A percentile compares a stretch with the other conserved stretches of the same genome.
These are phyloP conservation scores for Talaromyces sp. DNA, from an alignment of 2,329 filamentous ascomycete species.

Conservation along the genomic window DNA sequence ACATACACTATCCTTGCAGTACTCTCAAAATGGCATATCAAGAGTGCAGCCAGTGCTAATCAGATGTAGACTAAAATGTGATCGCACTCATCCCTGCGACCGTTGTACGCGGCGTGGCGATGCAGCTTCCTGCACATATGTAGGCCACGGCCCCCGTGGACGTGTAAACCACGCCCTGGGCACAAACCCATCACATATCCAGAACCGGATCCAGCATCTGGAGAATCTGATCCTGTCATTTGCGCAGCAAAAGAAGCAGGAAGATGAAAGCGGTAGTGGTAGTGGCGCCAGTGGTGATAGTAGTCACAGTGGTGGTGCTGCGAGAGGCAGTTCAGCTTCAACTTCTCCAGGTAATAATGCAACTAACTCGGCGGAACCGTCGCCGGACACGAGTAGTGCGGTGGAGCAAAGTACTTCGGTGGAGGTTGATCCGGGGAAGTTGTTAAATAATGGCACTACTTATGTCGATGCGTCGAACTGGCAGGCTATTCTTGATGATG, in stretches of 20 bases:
- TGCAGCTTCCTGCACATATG: conserved; percentile 31
- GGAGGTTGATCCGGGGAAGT: conserved; percentile 28
- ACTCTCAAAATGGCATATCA: neutral
- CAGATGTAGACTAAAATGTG: conserved; percentile 33
- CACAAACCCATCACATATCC: conserved; percentile 31
- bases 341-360: neutral
- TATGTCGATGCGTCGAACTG: conserved; percentile 39
- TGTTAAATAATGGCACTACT: conserved; percentile 31
- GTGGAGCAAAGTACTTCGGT: neutral
- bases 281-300: neutral
- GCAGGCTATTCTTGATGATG: conserved; percentile 37
- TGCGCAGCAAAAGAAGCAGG: conserved; percentile 28
- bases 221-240: conserved; percentile 38
- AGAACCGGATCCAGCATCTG: conserved; percentile 36
- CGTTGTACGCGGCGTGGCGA: conserved; percentile 36
- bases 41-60: neutral
- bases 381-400: neutral
- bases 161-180: conserved; percentile 28
- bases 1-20: neutral
- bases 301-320: neutral
- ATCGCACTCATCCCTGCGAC: conserved; percentile 34
- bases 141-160: conserved; percentile 34
- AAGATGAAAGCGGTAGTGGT: neutral
- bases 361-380: neutral
- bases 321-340: neutral